Base-by-base conservation (phyloP, 306 rosid species). In the Ormosia emarginata region DNA sequence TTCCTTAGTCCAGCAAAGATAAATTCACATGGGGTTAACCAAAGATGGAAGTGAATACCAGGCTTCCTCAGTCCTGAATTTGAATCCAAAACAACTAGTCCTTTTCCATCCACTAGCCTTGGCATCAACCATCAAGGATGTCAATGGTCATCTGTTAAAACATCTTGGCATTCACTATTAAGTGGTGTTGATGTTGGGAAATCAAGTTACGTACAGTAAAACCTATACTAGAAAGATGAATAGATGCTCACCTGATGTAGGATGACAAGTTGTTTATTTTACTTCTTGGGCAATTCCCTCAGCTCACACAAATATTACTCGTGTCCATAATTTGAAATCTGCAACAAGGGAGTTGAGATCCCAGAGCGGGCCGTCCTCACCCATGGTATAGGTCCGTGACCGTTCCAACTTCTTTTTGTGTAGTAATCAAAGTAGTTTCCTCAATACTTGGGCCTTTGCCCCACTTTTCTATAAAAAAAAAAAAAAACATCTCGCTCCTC, bases 291-390 rank as follows among this genome's bases (percentile, higher is more conserved):
- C 24, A 81, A 81, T 80, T 88, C 81, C 83, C 88, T 86, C 70
- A 88, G 77, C 64, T 91, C 87, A 17, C 82, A 79, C 40, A 41
- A 65, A 44, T 43, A 56, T 46, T 13, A 6, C 17, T 41, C 13
- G 40, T 18, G 88, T 91, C 75, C 91, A 79, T 43, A 93, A 67
- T 75, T 71, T 91, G 67, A 90, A 89, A 63, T 89, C 90, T 41
- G 88, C 92, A 80, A 85, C 92, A 84, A 85, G 89, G 41, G 4
- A 37, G 41, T 4, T 37, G 41, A 6, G 41, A 37, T 37, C 41
- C 41, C 6, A 37, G 4, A 37, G 41, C 6, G 4, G 41, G 41
- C 41, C 41, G 11, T 46, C 5, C 52, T 46, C n/a, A 46, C 52
- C 3, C 5, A 9, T 46, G 14, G 52, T 4, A 46, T 46, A 1